Conservation (phyloP, 2,329 filamentous ascomycete genomes). For the Fusarium kyushuense region DNA sequence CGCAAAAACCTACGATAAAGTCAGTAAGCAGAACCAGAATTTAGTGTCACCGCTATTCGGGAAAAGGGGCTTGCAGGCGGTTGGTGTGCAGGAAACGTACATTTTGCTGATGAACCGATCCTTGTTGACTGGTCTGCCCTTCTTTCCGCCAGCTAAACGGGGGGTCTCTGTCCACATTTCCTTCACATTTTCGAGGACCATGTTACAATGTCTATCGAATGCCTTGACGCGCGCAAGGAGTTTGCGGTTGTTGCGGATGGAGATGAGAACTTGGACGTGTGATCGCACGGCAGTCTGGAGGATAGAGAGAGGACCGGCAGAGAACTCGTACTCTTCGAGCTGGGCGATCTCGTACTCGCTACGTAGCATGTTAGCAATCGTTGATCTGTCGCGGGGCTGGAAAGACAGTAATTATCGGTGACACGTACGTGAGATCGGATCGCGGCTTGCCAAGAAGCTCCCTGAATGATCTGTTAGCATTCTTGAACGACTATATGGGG, state of each 20-base stretch:
- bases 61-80: not conserved
- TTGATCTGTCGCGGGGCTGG: conserved; percentile 32
- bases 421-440: conserved; percentile 85
- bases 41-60: conserved; percentile 27
- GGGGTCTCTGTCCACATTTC: conserved; percentile 99
- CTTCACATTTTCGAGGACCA: conserved; percentile 93
- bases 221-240: conserved; percentile 97
- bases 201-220: conserved; percentile 99
- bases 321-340: conserved; percentile 69
- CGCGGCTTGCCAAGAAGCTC: conserved; percentile 91
- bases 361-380: conserved; percentile 37
- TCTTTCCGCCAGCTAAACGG: conserved; percentile 83
- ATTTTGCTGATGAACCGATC: conserved; percentile 98
- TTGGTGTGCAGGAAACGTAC: conserved; percentile 63
- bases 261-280: conserved; percentile 96
- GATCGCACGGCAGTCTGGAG: conserved; percentile 96
- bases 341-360: conserved; percentile 93
- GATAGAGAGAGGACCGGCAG: conserved; percentile 76
- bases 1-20: conserved; percentile 76
- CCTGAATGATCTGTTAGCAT: conserved; percentile 61
- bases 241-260: conserved; percentile 98
- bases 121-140: conserved; percentile 93
- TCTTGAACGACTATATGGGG: no score
- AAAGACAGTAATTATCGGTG: conserved; percentile 22
- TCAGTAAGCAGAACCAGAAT: conserved; percentile 31